Conservation (phyloP, 2,329 filamentous ascomycete species). For the Cercospora zeae-maydis region DNA sequence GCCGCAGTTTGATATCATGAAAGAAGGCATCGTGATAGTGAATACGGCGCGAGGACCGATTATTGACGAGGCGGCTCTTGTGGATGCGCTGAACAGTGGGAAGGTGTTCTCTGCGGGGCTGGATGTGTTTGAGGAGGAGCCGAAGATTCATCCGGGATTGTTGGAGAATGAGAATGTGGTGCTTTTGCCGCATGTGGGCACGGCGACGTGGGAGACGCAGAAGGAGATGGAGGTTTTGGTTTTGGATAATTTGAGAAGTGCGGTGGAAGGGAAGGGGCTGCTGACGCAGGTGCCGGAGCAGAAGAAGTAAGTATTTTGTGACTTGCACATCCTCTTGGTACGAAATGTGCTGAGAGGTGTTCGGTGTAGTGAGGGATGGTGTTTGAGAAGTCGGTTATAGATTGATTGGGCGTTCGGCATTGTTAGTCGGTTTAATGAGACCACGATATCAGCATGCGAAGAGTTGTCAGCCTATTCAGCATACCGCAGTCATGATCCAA, state of each 20-base stretch:
- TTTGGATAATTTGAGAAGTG: slow-evolving; percentile 55
- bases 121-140: slow-evolving; percentile 58
- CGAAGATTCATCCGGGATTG: slow-evolving; percentile 51
- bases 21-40: slow-evolving; percentile 54
- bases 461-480: not conserved
- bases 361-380: not conserved
- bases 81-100: slow-evolving; percentile 51
- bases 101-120: slow-evolving; percentile 55
- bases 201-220: slow-evolving; percentile 58
- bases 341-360: not conserved
- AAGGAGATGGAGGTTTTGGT: slow-evolving; percentile 60
- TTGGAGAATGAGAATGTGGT: slow-evolving; percentile 51
- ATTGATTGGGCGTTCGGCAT: not conserved
- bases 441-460: not conserved
- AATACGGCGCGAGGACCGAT: slow-evolving; percentile 58
- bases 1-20: slow-evolving; percentile 52
- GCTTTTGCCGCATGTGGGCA: slow-evolving; percentile 59
- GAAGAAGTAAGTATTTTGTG: slow-evolving; percentile 38
- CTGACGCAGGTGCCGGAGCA: slow-evolving; percentile 62
- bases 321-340: not conserved
- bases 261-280: slow-evolving; percentile 55
- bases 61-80: slow-evolving; percentile 56
- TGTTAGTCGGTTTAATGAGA: not conserved
- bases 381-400: not conserved
- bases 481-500: not conserved